Conservation (phyloP, 371 early-diverging fungal genomes). For the Batkoa obscura region DNA sequence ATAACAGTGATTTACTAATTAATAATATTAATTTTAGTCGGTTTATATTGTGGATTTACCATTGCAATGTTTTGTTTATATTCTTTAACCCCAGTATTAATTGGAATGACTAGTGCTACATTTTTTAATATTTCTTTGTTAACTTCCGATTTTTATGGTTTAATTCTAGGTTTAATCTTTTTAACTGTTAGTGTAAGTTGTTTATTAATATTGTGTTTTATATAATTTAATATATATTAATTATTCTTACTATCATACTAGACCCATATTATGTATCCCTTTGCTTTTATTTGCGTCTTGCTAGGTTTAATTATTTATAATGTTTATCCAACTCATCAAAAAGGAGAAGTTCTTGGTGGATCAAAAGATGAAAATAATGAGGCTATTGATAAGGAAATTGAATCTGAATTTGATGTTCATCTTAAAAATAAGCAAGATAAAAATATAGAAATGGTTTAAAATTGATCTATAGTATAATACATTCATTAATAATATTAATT, state of each 20-base stretch:
- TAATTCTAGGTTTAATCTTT: conserved; percentile 43
- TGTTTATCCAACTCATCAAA: conserved; percentile 29
- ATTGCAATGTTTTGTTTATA: conserved; percentile 46
- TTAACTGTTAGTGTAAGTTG: conserved; percentile 32
- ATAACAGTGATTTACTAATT: background rate
- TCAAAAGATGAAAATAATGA: too few relatives aligned
- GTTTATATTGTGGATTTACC: conserved; percentile 36
- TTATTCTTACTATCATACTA: too few relatives aligned
- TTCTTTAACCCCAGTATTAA: conserved; percentile 39
- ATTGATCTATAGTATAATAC: too few relatives aligned
- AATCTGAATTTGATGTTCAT: too few relatives aligned
- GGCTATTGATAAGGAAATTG: too few relatives aligned
- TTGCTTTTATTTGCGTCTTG: conserved; percentile 40
- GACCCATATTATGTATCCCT: conserved; percentile 34
- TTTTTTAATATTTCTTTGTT: conserved; percentile 56
- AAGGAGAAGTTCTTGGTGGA: too few relatives aligned
- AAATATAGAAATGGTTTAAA: too few relatives aligned
- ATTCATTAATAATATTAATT: too few relatives aligned
- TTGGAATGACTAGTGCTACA: conserved; percentile 43
- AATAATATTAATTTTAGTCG: conserved; percentile 20
- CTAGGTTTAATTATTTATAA: conserved; percentile 40
- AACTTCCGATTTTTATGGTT: conserved; percentile 56
- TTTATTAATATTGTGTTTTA: too few relatives aligned
- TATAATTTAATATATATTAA: too few relatives aligned
- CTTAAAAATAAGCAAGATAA: too few relatives aligned